These are phyloP conservation scores for Paracoccidioides lutzii DNA, from an alignment of 2,329 filamentous ascomycete species.

Conservation along the genomic window DNA sequence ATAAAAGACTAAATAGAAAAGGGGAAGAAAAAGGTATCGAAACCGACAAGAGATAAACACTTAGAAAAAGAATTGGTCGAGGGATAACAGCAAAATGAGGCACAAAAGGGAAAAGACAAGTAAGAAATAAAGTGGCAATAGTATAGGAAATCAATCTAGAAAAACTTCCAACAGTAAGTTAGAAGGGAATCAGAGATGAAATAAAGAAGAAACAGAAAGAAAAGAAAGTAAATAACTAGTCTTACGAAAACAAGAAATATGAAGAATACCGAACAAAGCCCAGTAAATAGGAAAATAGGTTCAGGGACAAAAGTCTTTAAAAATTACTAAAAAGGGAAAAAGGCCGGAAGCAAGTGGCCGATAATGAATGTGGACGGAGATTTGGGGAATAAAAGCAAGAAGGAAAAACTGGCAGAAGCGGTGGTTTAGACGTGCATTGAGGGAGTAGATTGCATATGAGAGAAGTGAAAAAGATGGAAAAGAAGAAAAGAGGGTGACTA, in stretches of 20 bases:
- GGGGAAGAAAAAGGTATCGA: background rate
- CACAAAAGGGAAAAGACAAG: background rate
- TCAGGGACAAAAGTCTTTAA: too few relatives aligned
- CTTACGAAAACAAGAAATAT: too few relatives aligned
- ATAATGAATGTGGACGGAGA: background rate
- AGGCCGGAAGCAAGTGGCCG: background rate
- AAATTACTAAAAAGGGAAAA: background rate
- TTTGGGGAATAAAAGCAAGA: background rate
- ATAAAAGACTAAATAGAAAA: background rate
- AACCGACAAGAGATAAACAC: too few relatives aligned
- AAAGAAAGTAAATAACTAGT: background rate
- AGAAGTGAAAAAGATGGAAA: background rate
- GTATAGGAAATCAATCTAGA: background rate
- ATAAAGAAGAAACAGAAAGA: background rate
- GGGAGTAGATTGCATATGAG: background rate
- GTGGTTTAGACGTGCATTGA: background rate
- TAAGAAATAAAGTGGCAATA: background rate
- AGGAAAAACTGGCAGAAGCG: background rate
- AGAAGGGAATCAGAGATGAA: conserved; percentile 2
- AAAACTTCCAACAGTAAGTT: background rate
- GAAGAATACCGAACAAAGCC: too few relatives aligned
- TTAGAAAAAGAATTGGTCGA: background rate
- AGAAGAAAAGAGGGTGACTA: background rate
- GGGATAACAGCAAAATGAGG: background rate
- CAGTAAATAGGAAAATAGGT: too few relatives aligned